A percentile compares a stretch with the other conserved stretches of the same genome.
phyloP scores from a whole-genome alignment of 2,329 filamentous ascomycete genomes.

The Malbranchea cinnamomea region DNA sequence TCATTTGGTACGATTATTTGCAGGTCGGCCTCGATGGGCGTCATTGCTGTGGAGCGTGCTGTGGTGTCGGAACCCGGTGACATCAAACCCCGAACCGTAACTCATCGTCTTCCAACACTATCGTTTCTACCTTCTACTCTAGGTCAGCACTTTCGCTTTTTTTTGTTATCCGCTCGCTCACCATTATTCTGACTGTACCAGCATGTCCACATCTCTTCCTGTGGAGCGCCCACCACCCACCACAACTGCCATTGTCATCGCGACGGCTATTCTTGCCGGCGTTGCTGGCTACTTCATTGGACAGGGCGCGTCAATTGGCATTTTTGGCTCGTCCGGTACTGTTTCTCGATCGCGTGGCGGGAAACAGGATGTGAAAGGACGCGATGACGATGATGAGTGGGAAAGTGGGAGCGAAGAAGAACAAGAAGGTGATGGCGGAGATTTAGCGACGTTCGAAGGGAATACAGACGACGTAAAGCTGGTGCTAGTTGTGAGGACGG shows the following conservation, averaged over 20 bases:
- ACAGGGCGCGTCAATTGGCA: conserved; percentile 51
- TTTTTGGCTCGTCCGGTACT: conserved; percentile 47
- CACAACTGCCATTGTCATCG: conserved; percentile 47
- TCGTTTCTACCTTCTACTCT: no score
- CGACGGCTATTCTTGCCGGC: conserved; percentile 59
- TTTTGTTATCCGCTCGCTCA: no score
- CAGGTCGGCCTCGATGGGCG: no score
- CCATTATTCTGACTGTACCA: no score
- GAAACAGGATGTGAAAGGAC: conserved; percentile 18
- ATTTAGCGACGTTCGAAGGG: conserved; percentile 33
- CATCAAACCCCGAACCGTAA: no score
- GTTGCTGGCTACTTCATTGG: conserved; percentile 62
- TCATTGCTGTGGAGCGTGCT: no score
- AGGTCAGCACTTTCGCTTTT: no score
- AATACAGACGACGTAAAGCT: conserved; percentile 80
- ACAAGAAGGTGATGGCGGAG: conserved; percentile 43
- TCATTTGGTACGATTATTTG: no score
- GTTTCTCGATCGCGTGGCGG: conserved; percentile 7
- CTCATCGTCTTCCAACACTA: no score
- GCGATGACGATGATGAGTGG: conserved; percentile 14
- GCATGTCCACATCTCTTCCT: no score
- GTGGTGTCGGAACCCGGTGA: no score
- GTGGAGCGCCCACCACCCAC: conserved; percentile 34
- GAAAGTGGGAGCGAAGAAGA: conserved; percentile 47
- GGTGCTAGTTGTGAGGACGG: conserved; percentile 79